phyloP scores from a whole-genome alignment of 495 filamentous ascomycete genomes.

The Lophium mytilinum region DNA sequence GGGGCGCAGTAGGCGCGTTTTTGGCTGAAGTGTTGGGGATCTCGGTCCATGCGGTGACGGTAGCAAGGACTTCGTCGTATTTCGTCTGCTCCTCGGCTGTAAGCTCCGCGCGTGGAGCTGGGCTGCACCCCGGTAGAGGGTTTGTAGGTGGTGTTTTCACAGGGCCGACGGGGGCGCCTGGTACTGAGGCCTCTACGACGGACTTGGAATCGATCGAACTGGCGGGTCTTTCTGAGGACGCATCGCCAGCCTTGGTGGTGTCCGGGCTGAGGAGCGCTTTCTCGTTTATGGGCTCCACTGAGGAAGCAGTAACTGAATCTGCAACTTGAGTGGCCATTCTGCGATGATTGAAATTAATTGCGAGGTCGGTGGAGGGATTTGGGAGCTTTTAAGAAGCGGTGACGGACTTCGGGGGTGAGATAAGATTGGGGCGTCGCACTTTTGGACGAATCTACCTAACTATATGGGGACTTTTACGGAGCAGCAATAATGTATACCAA shows the following conservation, averaged over 20 bases:
- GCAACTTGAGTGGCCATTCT: no score
- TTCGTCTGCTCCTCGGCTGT: conserved; percentile 74
- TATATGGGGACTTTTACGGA: no score
- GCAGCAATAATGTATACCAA: no score
- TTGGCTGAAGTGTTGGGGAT: conserved; percentile 54
- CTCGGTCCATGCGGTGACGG: conserved; percentile 61
- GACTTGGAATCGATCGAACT: background rate
- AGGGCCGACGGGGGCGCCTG: conserved; percentile 30
- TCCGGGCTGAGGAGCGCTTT: background rate
- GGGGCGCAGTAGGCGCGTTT: conserved; percentile 50
- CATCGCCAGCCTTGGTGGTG: background rate
- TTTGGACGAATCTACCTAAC: no score
- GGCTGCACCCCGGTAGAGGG: conserved; percentile 50
- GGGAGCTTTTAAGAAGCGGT: no score
- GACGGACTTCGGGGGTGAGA: no score
- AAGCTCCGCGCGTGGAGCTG: conserved; percentile 45
- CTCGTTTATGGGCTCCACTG: background rate
- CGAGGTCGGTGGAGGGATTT: no score
- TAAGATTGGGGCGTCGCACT: no score
- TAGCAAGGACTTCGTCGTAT: conserved; percentile 64
- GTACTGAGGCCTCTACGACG: background rate
- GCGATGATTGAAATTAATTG: no score
- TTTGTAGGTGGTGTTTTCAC: conserved; percentile 62
- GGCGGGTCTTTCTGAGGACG: background rate
- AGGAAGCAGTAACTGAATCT: no score